Conservation (phyloP, 2,329 filamentous ascomycete genomes). For the Neopestalotiopsis sp. region DNA sequence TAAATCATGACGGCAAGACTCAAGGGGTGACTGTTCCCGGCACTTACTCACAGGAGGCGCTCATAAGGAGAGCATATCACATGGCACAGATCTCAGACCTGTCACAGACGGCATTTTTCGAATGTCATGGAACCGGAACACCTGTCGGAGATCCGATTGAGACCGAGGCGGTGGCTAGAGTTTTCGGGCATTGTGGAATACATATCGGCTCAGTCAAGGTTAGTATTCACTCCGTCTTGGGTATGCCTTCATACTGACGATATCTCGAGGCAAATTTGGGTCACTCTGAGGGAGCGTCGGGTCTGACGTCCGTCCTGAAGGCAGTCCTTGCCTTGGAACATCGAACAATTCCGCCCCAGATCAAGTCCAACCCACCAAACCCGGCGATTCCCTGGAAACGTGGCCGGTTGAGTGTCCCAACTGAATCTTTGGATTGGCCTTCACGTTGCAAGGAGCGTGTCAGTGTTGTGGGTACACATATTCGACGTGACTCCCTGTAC, state of each 20-base stretch:
- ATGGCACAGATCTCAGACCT: conserved; percentile 35
- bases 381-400: conserved; percentile 29
- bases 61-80: conserved; percentile 42
- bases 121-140: conserved; percentile 37
- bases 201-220: conserved; percentile 31
- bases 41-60: conserved; percentile 38
- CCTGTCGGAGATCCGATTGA: conserved; percentile 31
- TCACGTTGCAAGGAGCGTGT: conserved; percentile 23
- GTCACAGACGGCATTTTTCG: conserved; percentile 30
- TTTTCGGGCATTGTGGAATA: conserved; percentile 23
- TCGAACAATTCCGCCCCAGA: conserved; percentile 35
- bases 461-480: conserved; percentile 21
- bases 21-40: conserved; percentile 53
- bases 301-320: conserved; percentile 33
- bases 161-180: conserved; percentile 26
- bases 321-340: conserved; percentile 27
- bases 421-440: conserved; percentile 25
- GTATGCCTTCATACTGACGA: no score
- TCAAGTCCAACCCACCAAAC: conserved; percentile 37
- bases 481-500: no score
- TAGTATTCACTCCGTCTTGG: no score
- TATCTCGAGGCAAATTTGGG: conserved; percentile 29
- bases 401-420: conserved; percentile 19
- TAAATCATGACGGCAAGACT: conserved; percentile 50
- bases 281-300: conserved; percentile 34